Base-by-base conservation (phyloP, 139 green algal genomes). In the Tetradesmus obliquus region DNA sequence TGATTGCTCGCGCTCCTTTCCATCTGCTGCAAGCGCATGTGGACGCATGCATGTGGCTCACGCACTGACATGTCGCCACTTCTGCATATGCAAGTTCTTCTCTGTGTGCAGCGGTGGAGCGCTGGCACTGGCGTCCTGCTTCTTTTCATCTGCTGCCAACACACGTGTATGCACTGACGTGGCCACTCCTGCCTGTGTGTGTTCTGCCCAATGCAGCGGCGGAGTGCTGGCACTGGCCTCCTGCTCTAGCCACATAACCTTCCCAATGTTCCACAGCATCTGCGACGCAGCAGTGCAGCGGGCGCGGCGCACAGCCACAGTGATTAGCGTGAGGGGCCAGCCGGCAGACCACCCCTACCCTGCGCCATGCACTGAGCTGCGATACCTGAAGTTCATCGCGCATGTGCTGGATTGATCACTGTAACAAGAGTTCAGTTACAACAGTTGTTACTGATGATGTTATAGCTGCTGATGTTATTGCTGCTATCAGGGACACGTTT, bases 341-440 rank as follows among this genome's bases (percentile, higher is more conserved):
- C 93, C 93, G 10, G 88, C 85, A 15, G 94, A 96, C 84, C 94
- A 96, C 90, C 94, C 94, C 24, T 96, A 90, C 82, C 94, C 94
- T 12, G 82, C 88, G 3, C 90, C 93, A 2, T 93, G 89, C 6
- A 83, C 91, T 20, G 94, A 95, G 83, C 92, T 96, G 79, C 92
- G 93, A 2, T 96, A 96, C 88, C 91, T 96, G 5, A 96, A 96
- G 91, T 95, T 96, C 79, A 76, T 91, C 9, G 79, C 87, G 3
- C 94, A 93, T 76, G 66, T 89, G 5, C 86, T 96, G 84, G 93
- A 95, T 54, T 93, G 17, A 82, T 8, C 9, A 45, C 53, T 86
- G 19, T 5, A 66, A 66, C 57, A 66, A 13, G 57, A 66, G 6
- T 66, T 45, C 32, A 45, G 32, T 45, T 45, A 45, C 32, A 45